A percentile compares a stretch with the other conserved stretches of the same genome.
Conservation (phyloP, 768 basidiomycete genomes). For the Trichaptum fuscoviolaceum region DNA sequence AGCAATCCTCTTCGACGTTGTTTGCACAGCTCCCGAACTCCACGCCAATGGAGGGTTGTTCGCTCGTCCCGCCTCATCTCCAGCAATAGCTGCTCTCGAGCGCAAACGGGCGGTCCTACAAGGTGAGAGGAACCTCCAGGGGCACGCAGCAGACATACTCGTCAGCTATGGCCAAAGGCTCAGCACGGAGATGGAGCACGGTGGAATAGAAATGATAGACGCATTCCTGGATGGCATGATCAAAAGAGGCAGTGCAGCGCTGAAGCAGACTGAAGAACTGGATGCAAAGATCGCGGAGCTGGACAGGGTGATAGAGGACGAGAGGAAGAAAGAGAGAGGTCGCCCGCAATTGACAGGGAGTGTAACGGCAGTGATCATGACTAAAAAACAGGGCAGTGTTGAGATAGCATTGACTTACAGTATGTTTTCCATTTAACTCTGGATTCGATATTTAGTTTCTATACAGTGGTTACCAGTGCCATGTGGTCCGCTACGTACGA, state of each 20-base stretch:
- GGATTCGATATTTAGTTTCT: background rate
- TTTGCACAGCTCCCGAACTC: constrained; percentile 32
- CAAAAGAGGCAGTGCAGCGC: constrained; percentile 30
- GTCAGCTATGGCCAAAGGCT: constrained; percentile 40
- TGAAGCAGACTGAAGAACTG: constrained; percentile 28
- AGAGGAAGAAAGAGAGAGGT: constrained; percentile 32
- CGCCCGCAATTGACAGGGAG: constrained; percentile 15
- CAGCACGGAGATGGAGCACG: constrained; percentile 34
- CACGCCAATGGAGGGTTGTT: too few species aligned
- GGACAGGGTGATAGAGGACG: constrained; percentile 34
- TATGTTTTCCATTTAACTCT: constrained; percentile 21
- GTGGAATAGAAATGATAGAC: constrained; percentile 26
- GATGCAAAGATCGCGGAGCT: constrained; percentile 38
- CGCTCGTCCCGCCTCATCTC: constrained; percentile 15
- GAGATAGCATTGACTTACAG: constrained; percentile 51
- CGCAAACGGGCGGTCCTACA: constrained; percentile 32
- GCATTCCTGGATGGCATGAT: constrained; percentile 39
- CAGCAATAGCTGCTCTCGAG: constrained; percentile 20
- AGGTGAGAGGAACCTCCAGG: constrained; percentile 32
- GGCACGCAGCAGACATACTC: constrained; percentile 39
- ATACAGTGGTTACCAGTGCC: constrained; percentile 41
- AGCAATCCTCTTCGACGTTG: constrained; percentile 50
- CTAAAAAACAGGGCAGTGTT: constrained; percentile 31
- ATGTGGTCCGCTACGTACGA: constrained; percentile 54
- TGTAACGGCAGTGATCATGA: constrained; percentile 38